These are phyloP conservation scores for Pseudogymnoascus sp. DNA, from an alignment of 2,329 filamentous ascomycete genomes.

Conservation along the genomic window DNA sequence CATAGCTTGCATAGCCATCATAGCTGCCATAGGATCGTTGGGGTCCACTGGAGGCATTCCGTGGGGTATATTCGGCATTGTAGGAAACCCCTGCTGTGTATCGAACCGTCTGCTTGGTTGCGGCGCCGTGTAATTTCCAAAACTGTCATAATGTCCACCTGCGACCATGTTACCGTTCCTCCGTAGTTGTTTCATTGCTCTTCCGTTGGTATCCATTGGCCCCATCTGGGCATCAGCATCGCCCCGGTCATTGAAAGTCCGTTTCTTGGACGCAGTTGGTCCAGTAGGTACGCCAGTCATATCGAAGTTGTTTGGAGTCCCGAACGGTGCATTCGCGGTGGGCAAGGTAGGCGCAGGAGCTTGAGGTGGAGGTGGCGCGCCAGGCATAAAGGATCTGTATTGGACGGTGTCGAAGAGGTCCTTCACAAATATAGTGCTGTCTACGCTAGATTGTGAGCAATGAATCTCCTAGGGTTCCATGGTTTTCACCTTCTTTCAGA, in stretches of 20 bases:
- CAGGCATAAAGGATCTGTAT: conserved; percentile 53
- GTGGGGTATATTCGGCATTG: conserved; percentile 21
- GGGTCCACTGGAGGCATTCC: conserved; percentile 46
- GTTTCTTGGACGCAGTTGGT: conserved; percentile 38
- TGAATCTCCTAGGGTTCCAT: background rate
- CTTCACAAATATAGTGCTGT: conserved; percentile 55
- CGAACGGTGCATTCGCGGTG: conserved; percentile 14
- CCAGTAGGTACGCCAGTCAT: conserved; percentile 18
- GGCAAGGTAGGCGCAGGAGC: conserved; percentile 21
- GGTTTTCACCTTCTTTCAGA: conserved; percentile 51
- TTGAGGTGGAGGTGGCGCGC: conserved; percentile 35
- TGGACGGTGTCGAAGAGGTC: conserved; percentile 61
- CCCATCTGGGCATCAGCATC: conserved; percentile 32
- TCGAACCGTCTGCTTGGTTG: conserved; percentile 11
- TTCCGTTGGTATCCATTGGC: conserved; percentile 27
- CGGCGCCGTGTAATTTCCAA: conserved; percentile 20
- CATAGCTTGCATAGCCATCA: conserved; percentile 54
- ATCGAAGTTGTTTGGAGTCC: conserved; percentile 17
- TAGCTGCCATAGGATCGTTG: conserved; percentile 51
- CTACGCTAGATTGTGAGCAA: conserved; percentile 28
- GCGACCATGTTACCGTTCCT: conserved; percentile 39
- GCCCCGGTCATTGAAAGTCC: conserved; percentile 46
- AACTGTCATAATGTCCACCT: conserved; percentile 30
- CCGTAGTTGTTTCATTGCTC: conserved; percentile 52
- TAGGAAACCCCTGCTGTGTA: conserved; percentile 15